These are phyloP conservation scores for Ophiobolus disseminans DNA, from an alignment of 2,329 filamentous ascomycete species.

Conservation along the genomic window DNA sequence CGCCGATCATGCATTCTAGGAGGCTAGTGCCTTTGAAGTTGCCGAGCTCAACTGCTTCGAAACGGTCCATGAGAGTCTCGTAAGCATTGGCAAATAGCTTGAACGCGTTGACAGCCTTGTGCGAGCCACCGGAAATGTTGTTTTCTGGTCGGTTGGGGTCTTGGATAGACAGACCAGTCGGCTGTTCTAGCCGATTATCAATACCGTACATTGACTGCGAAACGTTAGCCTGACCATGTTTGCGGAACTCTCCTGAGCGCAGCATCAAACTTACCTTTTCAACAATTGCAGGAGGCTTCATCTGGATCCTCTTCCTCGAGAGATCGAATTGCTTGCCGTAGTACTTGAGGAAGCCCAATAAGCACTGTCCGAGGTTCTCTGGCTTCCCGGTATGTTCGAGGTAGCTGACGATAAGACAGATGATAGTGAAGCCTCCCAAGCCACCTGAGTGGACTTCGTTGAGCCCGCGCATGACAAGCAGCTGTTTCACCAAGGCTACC, in stretches of 20 bases:
- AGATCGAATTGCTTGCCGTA: constrained; percentile 86
- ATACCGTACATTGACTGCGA: constrained; percentile 29
- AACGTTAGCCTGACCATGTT: constrained; percentile 9
- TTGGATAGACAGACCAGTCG: constrained; percentile 79
- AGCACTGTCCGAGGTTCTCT: constrained; percentile 74
- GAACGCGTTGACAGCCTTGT: constrained; percentile 71
- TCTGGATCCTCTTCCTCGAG: constrained; percentile 71
- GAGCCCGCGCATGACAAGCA: constrained; percentile 83
- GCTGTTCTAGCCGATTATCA: constrained; percentile 40
- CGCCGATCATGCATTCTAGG: constrained; percentile 74
- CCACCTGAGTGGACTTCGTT: constrained; percentile 93
- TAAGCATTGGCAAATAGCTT: constrained; percentile 67
- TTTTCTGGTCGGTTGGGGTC: constrained; percentile 87
- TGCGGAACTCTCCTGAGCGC: not conserved
- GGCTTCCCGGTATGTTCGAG: constrained; percentile 68
- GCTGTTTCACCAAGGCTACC: constrained; percentile 90
- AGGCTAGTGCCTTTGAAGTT: constrained; percentile 60
- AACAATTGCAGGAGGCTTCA: constrained; percentile 74
- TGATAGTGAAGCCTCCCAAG: constrained; percentile 91
- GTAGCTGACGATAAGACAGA: constrained; percentile 90
- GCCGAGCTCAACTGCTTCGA: constrained; percentile 50
- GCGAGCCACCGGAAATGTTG: constrained; percentile 88
- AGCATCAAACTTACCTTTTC: constrained; percentile 68
- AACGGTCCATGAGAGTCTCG: constrained; percentile 55
- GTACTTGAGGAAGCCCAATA: constrained; percentile 87